Evolutionary conservation across 192 early-diverging fungal species (phyloP).

Genomic region (Lunasporangiospora selenospora): DNA sequence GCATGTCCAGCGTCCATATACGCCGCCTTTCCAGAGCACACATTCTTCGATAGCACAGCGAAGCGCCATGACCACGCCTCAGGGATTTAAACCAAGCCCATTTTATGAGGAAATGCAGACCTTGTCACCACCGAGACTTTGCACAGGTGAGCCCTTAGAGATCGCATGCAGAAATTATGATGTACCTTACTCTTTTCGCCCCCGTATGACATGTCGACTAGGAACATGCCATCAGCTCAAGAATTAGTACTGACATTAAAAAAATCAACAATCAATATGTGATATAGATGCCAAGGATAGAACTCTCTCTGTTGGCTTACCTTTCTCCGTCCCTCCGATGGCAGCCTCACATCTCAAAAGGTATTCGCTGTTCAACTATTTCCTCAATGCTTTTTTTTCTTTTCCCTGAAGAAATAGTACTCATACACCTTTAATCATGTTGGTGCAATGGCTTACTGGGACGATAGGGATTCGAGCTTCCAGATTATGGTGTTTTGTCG

Average conservation of each 20-base stretch:
- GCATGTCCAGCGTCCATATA: neutral
- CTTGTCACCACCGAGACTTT: conserved; percentile 20
- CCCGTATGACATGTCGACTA: too few relatives aligned
- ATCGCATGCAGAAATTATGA: too few relatives aligned
- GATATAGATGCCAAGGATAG: conserved; percentile 45
- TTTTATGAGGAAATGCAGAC: conserved; percentile 35
- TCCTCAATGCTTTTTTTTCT: neutral
- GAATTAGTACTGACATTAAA: too few relatives aligned
- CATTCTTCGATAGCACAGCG: neutral
- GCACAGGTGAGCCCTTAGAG: conserved; percentile 12
- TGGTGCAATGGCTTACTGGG: too few relatives aligned
- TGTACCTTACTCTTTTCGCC: too few relatives aligned
- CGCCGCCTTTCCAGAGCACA: neutral
- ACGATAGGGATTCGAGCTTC: conserved; percentile 26
- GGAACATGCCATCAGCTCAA: too few relatives aligned
- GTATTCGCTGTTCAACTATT: too few relatives aligned
- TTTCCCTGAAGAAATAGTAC: neutral
- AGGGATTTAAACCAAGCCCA: conserved; percentile 38
- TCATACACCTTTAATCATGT: neutral
- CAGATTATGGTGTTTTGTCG: conserved; percentile 54
- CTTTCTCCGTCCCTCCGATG: conserved; percentile 26
- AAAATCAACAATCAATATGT: too few relatives aligned
- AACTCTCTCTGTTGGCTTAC: conserved; percentile 16
- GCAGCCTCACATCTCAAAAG: conserved; percentile 24
- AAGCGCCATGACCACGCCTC: neutral